Conservation (phyloP, 75 land plant species). For the Sequoia sempervirens region DNA sequence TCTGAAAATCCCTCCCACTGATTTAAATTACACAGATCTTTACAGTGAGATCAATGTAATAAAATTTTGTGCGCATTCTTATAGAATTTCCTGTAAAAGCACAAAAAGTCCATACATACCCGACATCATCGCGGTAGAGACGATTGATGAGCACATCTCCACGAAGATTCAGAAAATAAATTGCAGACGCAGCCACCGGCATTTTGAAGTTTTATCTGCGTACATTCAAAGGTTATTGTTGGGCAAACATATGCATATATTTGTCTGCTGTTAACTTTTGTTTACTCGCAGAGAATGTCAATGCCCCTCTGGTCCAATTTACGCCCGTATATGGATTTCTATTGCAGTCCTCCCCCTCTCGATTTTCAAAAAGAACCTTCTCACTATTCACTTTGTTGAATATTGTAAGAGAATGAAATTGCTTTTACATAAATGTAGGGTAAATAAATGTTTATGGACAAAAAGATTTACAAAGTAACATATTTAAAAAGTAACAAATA, state of each 20-base stretch:
- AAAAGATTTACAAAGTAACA: too few species aligned
- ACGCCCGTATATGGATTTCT: neutral
- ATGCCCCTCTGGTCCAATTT: neutral
- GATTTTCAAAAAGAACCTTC: neutral
- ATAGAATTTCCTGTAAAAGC: neutral
- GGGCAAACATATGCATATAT: neutral
- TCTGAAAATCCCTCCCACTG: neutral
- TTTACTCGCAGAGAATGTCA: neutral
- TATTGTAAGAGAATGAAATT: too few species aligned
- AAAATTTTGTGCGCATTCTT: neutral
- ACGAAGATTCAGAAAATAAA: constrained; percentile 94
- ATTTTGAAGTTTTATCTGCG: constrained; percentile 18
- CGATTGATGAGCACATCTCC: constrained; percentile 99
- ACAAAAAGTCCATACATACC: constrained; percentile 33
- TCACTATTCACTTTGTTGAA: neutral
- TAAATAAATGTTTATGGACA: too few species aligned
- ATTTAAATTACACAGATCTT: neutral
- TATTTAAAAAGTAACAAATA: too few species aligned
- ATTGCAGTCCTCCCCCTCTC: neutral
- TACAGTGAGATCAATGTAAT: neutral
- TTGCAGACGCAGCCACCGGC: constrained; percentile 99
- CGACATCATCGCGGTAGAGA: constrained; percentile 99
- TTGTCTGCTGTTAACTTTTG: neutral
- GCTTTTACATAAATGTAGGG: too few species aligned
- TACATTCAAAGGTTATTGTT: neutral